phyloP scores from a whole-genome alignment of 805 yeast genomes.

The Wickerhamomyces xylosicus region DNA sequence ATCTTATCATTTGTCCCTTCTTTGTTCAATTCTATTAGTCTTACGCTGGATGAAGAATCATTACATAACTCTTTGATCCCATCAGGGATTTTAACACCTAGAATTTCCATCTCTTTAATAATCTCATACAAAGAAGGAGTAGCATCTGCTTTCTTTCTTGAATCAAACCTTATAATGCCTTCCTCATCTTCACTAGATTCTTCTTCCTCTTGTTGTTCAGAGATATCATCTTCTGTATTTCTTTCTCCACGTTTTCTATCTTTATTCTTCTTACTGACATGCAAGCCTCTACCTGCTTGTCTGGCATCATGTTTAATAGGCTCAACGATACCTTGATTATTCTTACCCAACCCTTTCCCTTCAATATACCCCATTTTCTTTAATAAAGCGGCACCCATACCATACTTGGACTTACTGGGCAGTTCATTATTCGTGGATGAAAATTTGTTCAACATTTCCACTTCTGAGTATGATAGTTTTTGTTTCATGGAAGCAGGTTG shows the following conservation, averaged over 20 bases:
- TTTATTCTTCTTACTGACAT: constrained; percentile 33
- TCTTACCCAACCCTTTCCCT: constrained; percentile 79
- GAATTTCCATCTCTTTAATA: constrained; percentile 13
- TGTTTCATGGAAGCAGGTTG: neutral
- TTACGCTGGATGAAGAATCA: constrained; percentile 17
- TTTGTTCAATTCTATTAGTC: constrained; percentile 27
- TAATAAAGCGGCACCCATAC: constrained; percentile 75
- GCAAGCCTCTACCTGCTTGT: constrained; percentile 58
- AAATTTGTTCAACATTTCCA: constrained; percentile 15
- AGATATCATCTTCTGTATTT: neutral
- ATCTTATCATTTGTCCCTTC: constrained; percentile 18
- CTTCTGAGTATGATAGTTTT: neutral
- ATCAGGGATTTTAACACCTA: constrained; percentile 13
- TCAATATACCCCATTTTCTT: constrained; percentile 78
- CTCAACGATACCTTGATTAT: constrained; percentile 61
- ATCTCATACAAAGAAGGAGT: constrained; percentile 13
- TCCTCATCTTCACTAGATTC: constrained; percentile 13
- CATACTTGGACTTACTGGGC: constrained; percentile 35
- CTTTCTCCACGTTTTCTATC: constrained; percentile 3
- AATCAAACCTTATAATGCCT: constrained; percentile 16
- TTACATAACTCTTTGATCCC: constrained; percentile 14
- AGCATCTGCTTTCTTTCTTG: constrained; percentile 6
- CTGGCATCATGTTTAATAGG: constrained; percentile 68
- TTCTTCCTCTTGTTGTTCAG: constrained; percentile 4
- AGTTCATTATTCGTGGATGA: constrained; percentile 2